Base-by-base conservation (phyloP, 2,329 filamentous ascomycete species). In the Fusarium illudens region DNA sequence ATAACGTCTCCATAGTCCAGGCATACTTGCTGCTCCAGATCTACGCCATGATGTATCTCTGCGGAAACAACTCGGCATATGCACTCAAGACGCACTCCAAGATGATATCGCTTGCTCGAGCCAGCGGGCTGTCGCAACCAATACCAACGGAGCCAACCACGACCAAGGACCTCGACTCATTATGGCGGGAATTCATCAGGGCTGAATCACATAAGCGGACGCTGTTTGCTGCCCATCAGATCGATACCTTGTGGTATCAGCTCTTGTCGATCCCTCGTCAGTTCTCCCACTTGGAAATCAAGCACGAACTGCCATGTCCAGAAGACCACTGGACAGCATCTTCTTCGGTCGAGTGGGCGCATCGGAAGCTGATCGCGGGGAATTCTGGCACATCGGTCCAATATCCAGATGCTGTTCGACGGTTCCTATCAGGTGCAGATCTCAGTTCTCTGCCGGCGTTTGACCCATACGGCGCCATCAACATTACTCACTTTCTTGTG, bases 201-300 rank as follows among this genome's bases (percentile, higher is more conserved):
- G 61, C 74, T 0, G 81, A 82, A 60, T 79, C 80, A 0, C 76
- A 77, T 37, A 82, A 82, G 58, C 77, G 81, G 17, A 82, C 81
- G 0, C 58, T 80, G 5, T 80, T 81, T 52, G 79, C 80, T 10
- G 74, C 79, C 0, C 80, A 82, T 61, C 80, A 83, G 57, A 75
- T 82, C 25, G 81, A 83, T 58, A 75, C 80, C 0, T 64, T 82
- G 3, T 82, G 80, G 78, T 82, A 83, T 60, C 80, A 82, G 51
- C 75, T 82, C 51, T 70, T 82, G 11, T 79, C 77, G 2, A 72
- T 79, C 15, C 78, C 78, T 6, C 74, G 78, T 6, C 72, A 68
- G 8, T 65, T 80, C 13, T 79, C 78, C 1, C 75, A 83, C 42
- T 71, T 82, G 4, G 81, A 83, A 70, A 78, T 83, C 64, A 83